A percentile compares a stretch with the other conserved stretches of the same genome.
These are phyloP conservation scores for Diplodia mutila DNA, from an alignment of 2,329 filamentous ascomycete species.

Conservation along the genomic window DNA sequence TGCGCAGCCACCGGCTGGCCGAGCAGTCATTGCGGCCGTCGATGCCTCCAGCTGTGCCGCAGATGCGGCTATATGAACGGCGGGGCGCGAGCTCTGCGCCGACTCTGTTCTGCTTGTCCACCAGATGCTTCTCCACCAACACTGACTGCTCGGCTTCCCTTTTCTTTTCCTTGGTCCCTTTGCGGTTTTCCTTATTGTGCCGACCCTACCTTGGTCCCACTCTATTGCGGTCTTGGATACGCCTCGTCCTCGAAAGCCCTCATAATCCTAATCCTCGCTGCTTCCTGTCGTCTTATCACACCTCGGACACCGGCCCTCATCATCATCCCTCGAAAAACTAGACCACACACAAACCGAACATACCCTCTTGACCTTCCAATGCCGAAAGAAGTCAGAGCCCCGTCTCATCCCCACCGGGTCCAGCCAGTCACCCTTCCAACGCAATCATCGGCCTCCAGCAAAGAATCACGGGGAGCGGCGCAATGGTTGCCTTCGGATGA, in stretches of 20 bases:
- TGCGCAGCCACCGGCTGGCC: constrained; percentile 23
- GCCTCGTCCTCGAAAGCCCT: neutral
- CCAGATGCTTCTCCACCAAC: constrained; percentile 12
- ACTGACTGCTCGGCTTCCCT: neutral
- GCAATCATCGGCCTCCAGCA: constrained; percentile 33
- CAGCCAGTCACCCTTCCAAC: constrained; percentile 39
- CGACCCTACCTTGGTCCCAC: neutral
- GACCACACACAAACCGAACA: neutral
- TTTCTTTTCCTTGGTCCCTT: constrained; percentile 17
- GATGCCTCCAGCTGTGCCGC: constrained; percentile 24
- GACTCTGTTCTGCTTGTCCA: constrained; percentile 11
- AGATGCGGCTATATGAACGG: constrained; percentile 20
- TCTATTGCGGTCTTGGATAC: neutral
- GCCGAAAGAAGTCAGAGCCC: constrained; percentile 48
- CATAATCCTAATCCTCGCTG: constrained; percentile 24
- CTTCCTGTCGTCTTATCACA: neutral
- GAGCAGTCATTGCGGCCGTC: neutral
- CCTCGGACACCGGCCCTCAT: neutral
- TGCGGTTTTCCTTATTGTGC: neutral
- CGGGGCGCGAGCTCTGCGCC: constrained; percentile 7
- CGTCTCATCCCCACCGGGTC: constrained; percentile 35
- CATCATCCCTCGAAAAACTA: neutral
- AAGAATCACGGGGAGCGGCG: constrained; percentile 41
- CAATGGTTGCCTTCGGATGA: constrained; percentile 76
- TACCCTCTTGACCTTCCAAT: constrained; percentile 35